Evolutionary conservation across 1,284 basidiomycete species (phyloP).

Genomic region (Athelia sp.): DNA sequence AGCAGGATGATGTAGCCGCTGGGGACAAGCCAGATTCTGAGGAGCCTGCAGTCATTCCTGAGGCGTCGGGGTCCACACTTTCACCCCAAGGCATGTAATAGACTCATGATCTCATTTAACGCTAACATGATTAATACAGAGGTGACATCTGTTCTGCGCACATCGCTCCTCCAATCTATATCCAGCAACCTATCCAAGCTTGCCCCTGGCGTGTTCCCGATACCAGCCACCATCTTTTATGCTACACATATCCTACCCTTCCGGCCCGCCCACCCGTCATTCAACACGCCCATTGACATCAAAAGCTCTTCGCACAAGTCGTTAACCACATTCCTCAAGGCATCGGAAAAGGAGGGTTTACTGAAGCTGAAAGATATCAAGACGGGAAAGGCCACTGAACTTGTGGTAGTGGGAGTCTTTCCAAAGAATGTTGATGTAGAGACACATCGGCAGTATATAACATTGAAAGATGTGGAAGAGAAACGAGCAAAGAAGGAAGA

Average conservation of each 20-base stretch:
- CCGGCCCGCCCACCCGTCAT: constrained; percentile 55
- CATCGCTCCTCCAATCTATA: constrained; percentile 68
- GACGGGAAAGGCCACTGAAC: constrained; percentile 57
- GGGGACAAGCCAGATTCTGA: constrained; percentile 14
- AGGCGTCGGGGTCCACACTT: constrained; percentile 5
- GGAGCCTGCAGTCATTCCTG: constrained; percentile 7
- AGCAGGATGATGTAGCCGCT: constrained; percentile 10
- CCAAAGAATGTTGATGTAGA: constrained; percentile 52
- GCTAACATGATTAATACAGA: constrained; percentile 30
- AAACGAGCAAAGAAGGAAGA: constrained; percentile 44
- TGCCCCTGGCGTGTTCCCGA: constrained; percentile 59
- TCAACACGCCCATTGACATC: constrained; percentile 42
- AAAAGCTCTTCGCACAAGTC: constrained; percentile 78
- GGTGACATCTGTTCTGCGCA: constrained; percentile 62
- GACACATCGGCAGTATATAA: constrained; percentile 48
- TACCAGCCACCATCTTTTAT: constrained; percentile 74
- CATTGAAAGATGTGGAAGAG: constrained; percentile 61
- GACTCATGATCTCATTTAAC: no score
- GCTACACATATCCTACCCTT: constrained; percentile 73
- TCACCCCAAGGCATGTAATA: constrained; percentile 18
- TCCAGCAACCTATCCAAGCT: constrained; percentile 40
- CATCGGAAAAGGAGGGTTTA: constrained; percentile 65
- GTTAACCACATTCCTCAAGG: constrained; percentile 73
- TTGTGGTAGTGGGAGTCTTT: constrained; percentile 61
- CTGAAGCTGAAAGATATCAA: constrained; percentile 63